These are phyloP conservation scores for Colletotrichum nymphaeae DNA, from an alignment of 2,329 filamentous ascomycete species.

Conservation along the genomic window DNA sequence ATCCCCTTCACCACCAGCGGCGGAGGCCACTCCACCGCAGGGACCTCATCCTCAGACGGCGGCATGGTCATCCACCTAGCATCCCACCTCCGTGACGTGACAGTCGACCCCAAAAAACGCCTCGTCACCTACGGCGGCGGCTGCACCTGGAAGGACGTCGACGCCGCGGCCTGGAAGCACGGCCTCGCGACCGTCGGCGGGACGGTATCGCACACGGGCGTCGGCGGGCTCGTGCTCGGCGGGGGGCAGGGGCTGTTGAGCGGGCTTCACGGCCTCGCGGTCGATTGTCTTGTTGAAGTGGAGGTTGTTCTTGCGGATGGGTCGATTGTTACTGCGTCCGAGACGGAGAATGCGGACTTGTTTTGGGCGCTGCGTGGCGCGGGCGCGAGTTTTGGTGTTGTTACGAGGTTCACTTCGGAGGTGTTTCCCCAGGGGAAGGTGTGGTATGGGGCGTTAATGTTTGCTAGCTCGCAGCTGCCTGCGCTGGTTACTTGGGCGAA, in stretches of 20 bases:
- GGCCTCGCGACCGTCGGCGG: slow-evolving; percentile 70
- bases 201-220: slow-evolving; percentile 71
- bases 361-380: slow-evolving; percentile 56
- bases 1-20: background rate
- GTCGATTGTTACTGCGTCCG: slow-evolving; percentile 50
- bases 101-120: background rate
- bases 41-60: background rate
- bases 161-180: slow-evolving; percentile 59
- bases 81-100: background rate
- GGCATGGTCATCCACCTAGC: background rate
- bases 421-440: slow-evolving; percentile 45
- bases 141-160: slow-evolving; percentile 65
- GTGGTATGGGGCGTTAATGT: slow-evolving; percentile 45
- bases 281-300: slow-evolving; percentile 53
- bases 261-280: slow-evolving; percentile 62
- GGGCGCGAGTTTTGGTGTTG: slow-evolving; percentile 55
- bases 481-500: slow-evolving; percentile 41
- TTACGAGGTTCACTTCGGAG: slow-evolving; percentile 51
- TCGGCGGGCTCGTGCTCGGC: slow-evolving; percentile 68
- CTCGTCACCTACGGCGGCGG: slow-evolving; percentile 57
- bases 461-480: slow-evolving; percentile 41
- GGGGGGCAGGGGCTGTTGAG: slow-evolving; percentile 70
- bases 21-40: background rate
- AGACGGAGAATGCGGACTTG: slow-evolving; percentile 53
- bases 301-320: slow-evolving; percentile 54